Evolutionary conservation across 83 land plant species (phyloP).

Genomic region (Thuja plicata): DNA sequence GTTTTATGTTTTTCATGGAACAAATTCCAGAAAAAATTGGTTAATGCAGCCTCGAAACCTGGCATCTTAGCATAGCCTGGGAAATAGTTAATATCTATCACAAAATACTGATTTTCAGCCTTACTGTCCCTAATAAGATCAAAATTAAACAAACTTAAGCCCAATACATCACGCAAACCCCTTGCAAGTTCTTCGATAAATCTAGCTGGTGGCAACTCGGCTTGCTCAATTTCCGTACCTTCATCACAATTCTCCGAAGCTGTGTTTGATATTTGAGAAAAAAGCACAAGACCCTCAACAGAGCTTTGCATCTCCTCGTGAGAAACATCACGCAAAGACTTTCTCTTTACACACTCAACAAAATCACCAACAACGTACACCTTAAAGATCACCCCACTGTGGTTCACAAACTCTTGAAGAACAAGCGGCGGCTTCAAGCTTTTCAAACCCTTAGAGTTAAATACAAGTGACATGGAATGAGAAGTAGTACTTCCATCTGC

Average conservation of each 20-base stretch:
- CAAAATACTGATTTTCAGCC: constrained; percentile 36
- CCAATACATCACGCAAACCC: constrained; percentile 39
- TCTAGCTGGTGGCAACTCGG: constrained; percentile 31
- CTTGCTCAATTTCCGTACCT: constrained; percentile 26
- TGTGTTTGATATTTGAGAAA: constrained; percentile 52
- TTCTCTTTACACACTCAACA: constrained; percentile 34
- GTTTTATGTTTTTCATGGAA: not conserved
- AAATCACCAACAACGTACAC: constrained; percentile 47
- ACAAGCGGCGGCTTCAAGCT: constrained; percentile 41
- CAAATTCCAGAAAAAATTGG: constrained; percentile 31
- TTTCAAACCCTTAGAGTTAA: constrained; percentile 25
- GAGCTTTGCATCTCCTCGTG: constrained; percentile 27
- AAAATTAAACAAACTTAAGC: constrained; percentile 46
- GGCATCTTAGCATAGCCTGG: constrained; percentile 66
- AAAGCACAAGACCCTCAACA: constrained; percentile 28
- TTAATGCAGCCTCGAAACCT: constrained; percentile 36
- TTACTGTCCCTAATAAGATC: constrained; percentile 40
- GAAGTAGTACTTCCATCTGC: constrained; percentile 43
- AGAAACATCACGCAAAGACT: constrained; percentile 31
- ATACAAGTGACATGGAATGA: constrained; percentile 53
- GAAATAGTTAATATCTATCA: constrained; percentile 61
- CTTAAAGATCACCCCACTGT: constrained; percentile 43
- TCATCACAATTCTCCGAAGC: constrained; percentile 12
- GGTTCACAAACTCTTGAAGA: constrained; percentile 44
- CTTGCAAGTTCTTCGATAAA: constrained; percentile 32